These are phyloP conservation scores for Fusarium buharicum DNA, from an alignment of 2,329 filamentous ascomycete genomes.

Conservation along the genomic window DNA sequence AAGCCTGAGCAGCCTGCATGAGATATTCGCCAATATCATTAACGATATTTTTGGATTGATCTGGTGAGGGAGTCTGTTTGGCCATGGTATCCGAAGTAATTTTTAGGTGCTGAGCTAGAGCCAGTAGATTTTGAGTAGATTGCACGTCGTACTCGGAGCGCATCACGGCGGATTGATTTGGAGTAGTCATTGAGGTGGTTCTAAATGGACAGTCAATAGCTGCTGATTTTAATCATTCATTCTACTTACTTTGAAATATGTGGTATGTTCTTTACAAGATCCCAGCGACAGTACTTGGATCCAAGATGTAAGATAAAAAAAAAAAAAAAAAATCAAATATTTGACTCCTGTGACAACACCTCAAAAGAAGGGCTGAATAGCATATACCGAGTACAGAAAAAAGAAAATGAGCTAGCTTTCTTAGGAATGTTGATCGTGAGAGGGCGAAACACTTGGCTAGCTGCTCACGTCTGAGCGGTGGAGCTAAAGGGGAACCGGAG, in stretches of 20 bases:
- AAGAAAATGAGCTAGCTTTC: not conserved
- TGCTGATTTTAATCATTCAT: too few species aligned
- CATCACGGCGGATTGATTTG: constrained; percentile 10
- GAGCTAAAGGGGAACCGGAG: constrained; percentile 15
- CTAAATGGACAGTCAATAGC: not conserved
- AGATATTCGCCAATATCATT: constrained; percentile 52
- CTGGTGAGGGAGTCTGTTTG: constrained; percentile 17
- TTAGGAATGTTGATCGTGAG: constrained; percentile 5
- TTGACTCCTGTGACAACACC: not conserved
- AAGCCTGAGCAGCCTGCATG: constrained; percentile 47
- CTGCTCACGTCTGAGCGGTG: constrained; percentile 14
- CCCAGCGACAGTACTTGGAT: too few species aligned
- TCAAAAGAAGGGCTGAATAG: constrained; percentile 6
- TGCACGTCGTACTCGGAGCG: constrained; percentile 23
- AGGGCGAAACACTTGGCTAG: constrained; percentile 21
- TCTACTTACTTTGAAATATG: not conserved
- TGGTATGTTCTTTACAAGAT: not conserved
- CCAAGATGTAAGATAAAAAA: not conserved
- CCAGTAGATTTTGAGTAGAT: constrained; percentile 23
- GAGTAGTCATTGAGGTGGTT: constrained; percentile 19
- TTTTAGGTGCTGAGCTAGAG: constrained; percentile 25
- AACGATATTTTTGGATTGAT: constrained; percentile 43
- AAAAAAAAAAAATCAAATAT: not conserved
- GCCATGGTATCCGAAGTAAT: constrained; percentile 24
- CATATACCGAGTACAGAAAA: not conserved